Base-by-base conservation (phyloP, 2,329 filamentous ascomycete genomes). In the Exserohilum turcica region DNA sequence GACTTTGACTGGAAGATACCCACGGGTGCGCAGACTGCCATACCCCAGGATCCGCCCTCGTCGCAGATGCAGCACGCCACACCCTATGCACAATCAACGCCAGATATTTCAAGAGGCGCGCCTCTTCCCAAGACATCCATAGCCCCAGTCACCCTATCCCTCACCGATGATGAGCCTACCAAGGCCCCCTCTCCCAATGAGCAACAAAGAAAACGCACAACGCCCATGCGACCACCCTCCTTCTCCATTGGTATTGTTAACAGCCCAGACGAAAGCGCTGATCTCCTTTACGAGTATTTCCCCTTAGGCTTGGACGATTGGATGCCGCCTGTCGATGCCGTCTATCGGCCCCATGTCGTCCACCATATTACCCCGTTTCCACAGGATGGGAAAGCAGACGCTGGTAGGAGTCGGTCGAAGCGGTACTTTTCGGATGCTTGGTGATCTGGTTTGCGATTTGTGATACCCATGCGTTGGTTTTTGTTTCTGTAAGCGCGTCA, bases 241-340 rank as follows among this genome's bases (percentile, higher is more conserved):
- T 80, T 80, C 52, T 76, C 76, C 0, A 69, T 80, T 36, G 78
- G 79, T 29, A 71, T 79, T 2, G 81, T 80, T 61, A 82, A 84
- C 70, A 87, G 88, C 68, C 82, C 89, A 29, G 77, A 86, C 60
- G 91, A 96, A 64, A 88, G 88, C 63, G 87, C 87, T 0, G 92
- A 97, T 74, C 79, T 92, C 60, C 78, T 97, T 15, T 97, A 97
- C 71, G 92, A 97, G 76, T 97, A 97, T 71, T 97, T 97, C 60
- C 92, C 92, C 0, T 80, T 97, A 13, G 92, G 89, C 43, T 78
- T 96, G 53, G 92, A 97, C 72, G 92, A 97, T 68, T 97, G 89
- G 89, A 91, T 92, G 84, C 89, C 89, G 2, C 91, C 91, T 1
- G 90, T 95, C 3, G 91, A 96, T 74, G 91, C 91, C 5, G 88